Conservation (phyloP, 306 rosid genomes). For the Dalbergia cultrata region DNA sequence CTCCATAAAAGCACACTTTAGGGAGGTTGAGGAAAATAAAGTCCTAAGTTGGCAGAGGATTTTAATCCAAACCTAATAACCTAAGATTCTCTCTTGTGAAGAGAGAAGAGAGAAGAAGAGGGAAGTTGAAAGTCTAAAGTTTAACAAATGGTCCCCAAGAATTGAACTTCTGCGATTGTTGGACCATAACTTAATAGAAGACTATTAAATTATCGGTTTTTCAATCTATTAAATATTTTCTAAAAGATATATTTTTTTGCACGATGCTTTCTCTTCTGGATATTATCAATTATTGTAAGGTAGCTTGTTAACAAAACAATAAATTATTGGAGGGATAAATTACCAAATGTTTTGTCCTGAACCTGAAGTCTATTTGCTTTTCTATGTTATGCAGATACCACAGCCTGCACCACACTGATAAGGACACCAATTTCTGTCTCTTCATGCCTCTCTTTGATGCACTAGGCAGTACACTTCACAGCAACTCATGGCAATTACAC, state of each 20-base stretch:
- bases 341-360: background rate
- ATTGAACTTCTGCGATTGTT: background rate
- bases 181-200: background rate
- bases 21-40: background rate
- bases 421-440: slow-evolving; percentile 89
- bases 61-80: background rate
- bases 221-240: no score
- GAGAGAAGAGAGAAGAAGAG: slow-evolving; percentile 10
- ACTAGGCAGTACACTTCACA: slow-evolving; percentile 74
- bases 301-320: background rate
- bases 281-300: background rate
- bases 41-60: background rate
- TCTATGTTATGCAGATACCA: slow-evolving; percentile 74
- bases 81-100: slow-evolving; percentile 10
- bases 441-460: slow-evolving; percentile 96
- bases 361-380: slow-evolving; percentile 24
- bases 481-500: slow-evolving; percentile 78
- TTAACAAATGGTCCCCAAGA: slow-evolving; percentile 23
- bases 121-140: background rate
- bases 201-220: background rate
- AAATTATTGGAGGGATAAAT: background rate
- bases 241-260: no score
- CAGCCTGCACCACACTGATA: slow-evolving; percentile 78
- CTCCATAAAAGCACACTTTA: background rate
- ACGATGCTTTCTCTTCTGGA: background rate